phyloP scores from a whole-genome alignment of 148 eudicot genomes.

The Silene latifolia region DNA sequence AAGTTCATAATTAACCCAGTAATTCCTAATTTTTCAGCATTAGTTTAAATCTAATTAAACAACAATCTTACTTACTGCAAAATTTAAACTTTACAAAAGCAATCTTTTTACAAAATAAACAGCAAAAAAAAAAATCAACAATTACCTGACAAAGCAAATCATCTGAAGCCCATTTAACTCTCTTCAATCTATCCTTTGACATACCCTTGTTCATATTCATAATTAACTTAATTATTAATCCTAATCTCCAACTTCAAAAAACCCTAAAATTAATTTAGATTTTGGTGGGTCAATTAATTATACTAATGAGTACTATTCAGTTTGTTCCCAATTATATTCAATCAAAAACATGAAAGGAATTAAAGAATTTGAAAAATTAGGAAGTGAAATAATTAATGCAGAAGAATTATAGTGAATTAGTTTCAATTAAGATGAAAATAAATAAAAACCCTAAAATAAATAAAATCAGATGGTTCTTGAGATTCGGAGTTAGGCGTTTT shows the following conservation, averaged over 20 bases:
- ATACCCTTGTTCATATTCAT: conserved; percentile 19
- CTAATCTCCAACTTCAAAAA: neutral
- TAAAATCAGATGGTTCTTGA: conserved; percentile 9
- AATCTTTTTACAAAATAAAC: neutral
- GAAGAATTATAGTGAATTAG: neutral
- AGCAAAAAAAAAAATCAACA: neutral
- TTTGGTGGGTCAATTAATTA: neutral
- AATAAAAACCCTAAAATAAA: conserved; percentile 7
- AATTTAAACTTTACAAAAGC: neutral
- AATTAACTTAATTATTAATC: neutral
- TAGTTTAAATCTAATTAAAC: neutral
- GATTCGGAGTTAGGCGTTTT: neutral
- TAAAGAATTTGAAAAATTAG: conserved; percentile 5
- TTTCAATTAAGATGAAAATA: conserved; percentile 1
- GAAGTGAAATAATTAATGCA: conserved; percentile 1
- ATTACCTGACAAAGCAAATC: conserved; percentile 39
- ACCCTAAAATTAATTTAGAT: conserved; percentile 4
- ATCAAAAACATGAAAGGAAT: neutral
- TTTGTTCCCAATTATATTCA: neutral
- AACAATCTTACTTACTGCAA: neutral
- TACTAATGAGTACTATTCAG: neutral
- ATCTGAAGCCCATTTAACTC: conserved; percentile 36
- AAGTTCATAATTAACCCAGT: neutral
- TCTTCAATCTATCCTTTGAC: conserved; percentile 18
- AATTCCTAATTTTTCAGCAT: neutral